Conservation (phyloP, 1,284 basidiomycete genomes). For the Earliella scabrosa region DNA sequence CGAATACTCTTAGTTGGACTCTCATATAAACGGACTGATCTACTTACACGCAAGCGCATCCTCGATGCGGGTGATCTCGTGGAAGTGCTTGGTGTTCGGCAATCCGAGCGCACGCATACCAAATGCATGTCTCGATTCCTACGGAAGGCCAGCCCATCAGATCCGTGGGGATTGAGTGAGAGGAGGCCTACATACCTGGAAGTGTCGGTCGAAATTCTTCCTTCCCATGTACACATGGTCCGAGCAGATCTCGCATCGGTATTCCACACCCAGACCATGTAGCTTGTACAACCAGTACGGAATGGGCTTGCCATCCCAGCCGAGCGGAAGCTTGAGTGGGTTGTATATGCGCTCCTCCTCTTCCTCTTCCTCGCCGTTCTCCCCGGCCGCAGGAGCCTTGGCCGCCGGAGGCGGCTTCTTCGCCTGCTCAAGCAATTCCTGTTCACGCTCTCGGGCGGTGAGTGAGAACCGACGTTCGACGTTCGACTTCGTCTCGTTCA, state of each 20-base stretch:
- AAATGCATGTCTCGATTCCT: conserved; percentile 96
- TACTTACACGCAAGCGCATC: conserved; percentile 89
- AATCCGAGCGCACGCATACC: conserved; percentile 98
- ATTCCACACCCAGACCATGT: conserved; percentile 97
- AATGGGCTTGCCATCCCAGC: conserved; percentile 98
- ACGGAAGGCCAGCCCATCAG: conserved; percentile 22
- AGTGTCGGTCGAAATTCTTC: conserved; percentile 95
- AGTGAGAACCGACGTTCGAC: conserved; percentile 96
- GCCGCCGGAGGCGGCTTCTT: conserved; percentile 64
- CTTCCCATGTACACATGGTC: conserved; percentile 96
- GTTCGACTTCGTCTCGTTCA: conserved; percentile 93
- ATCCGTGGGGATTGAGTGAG: background rate
- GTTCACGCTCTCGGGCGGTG: conserved; percentile 94
- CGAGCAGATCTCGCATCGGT: conserved; percentile 97
- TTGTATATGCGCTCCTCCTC: conserved; percentile 97
- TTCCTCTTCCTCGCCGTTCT: conserved; percentile 81
- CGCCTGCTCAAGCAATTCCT: conserved; percentile 86
- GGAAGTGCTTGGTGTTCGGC: conserved; percentile 98
- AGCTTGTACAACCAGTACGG: conserved; percentile 99
- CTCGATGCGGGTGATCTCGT: conserved; percentile 96
- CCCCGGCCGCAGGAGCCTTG: conserved; percentile 47
- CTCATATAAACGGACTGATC: conserved; percentile 22
- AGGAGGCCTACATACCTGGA: conserved; percentile 57
- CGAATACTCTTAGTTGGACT: background rate
- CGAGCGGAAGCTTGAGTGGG: conserved; percentile 94